A percentile compares a stretch with the other conserved stretches of the same genome.
phyloP scores from a whole-genome alignment of 345 rosid genomes.

The Anastatica hierochuntica region DNA sequence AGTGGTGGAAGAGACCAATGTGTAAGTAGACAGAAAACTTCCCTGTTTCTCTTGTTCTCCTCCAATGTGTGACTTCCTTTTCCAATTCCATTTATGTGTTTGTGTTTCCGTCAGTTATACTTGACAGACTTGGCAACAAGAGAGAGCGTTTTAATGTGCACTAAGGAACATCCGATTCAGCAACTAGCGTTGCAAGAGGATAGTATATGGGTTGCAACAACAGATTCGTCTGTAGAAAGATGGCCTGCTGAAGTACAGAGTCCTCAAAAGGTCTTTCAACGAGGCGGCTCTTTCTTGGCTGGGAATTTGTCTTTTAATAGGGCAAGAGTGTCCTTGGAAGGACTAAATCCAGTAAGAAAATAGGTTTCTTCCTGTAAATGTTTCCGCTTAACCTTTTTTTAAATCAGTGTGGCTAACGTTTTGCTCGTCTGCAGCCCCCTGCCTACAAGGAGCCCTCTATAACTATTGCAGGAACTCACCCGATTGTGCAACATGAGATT shows the following conservation, averaged over 20 bases:
- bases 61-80: not conserved
- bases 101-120: conserved; percentile 55
- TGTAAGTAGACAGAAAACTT: conserved; percentile 41
- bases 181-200: conserved; percentile 87
- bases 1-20: conserved; percentile 99
- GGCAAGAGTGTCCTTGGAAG: conserved; percentile 88
- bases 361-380: not conserved
- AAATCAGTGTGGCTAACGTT: conserved; percentile 4
- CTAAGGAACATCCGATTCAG: conserved; percentile 77
- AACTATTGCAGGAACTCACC: conserved; percentile 74
- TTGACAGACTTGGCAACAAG: conserved; percentile 93
- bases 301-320: conserved; percentile 95
- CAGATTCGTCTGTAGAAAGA: conserved; percentile 79
- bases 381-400: not conserved
- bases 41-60: conserved; percentile 3
- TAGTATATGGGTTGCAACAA: conserved; percentile 87
- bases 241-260: conserved; percentile 90
- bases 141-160: conserved; percentile 90
- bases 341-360: conserved; percentile 71
- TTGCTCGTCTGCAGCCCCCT: conserved; percentile 50
- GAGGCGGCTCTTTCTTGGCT: conserved; percentile 97
- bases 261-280: conserved; percentile 82
- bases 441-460: conserved; percentile 70
- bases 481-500: conserved; percentile 90
- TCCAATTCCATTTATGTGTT: conserved; percentile 1